A percentile compares a stretch with the other conserved stretches of the same genome.
Conservation (phyloP, 768 basidiomycete genomes). For the Tylopilus cervinicoccineus region DNA sequence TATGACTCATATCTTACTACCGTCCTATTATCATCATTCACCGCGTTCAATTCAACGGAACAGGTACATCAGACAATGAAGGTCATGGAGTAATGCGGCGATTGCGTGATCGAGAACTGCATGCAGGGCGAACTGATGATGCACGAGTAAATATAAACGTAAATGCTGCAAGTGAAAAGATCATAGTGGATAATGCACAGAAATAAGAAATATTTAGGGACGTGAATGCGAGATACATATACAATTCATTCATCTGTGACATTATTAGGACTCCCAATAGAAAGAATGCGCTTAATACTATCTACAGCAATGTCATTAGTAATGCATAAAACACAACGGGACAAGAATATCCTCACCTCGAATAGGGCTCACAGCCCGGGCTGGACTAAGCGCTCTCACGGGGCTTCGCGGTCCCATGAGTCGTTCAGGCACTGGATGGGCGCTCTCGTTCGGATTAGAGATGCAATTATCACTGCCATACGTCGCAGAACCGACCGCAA, state of each 20-base stretch:
- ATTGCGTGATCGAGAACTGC: neutral
- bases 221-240: too few species aligned
- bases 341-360: conserved; percentile 12
- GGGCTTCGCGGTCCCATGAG: conserved; percentile 11
- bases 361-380: conserved; percentile 28
- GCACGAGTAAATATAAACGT: neutral
- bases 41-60: neutral
- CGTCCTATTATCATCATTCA: conserved; percentile 6
- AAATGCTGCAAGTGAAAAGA: too few species aligned
- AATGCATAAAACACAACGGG: neutral
- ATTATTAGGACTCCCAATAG: conserved; percentile 14
- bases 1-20: conserved; percentile 21
- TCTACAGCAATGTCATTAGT: conserved; percentile 17
- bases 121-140: neutral
- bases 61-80: neutral
- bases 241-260: conserved; percentile 9
- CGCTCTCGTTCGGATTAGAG: conserved; percentile 1
- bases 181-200: too few species aligned
- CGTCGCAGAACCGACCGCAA: neutral
- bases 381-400: conserved; percentile 29
- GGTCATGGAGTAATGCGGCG: neutral
- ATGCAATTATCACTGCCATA: neutral
- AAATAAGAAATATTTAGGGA: neutral
- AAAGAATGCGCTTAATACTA: conserved; percentile 27
- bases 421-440: neutral